Conservation (phyloP, 208 protist species). For the Trypanosoma cruzi region DNA sequence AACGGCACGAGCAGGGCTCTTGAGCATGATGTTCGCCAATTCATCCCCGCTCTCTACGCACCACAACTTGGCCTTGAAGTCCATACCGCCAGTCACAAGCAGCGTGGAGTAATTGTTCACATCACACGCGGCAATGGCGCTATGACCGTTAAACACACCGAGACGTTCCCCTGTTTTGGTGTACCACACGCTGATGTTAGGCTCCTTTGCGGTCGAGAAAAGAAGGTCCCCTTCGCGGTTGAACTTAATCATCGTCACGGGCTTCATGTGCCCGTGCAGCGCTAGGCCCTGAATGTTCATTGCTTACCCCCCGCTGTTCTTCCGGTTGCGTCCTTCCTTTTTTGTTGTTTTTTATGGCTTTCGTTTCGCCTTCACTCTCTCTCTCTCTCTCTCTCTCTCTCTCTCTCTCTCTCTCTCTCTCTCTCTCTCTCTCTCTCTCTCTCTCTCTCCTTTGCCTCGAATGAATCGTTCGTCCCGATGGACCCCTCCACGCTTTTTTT, state of each 20-base stretch:
- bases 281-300: conserved; percentile 69
- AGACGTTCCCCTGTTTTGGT: conserved; percentile 94
- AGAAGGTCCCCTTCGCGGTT: conserved; percentile 98
- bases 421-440: too few relatives aligned
- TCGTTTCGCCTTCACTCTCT: conserved; percentile 5
- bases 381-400: too few relatives aligned
- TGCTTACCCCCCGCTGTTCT: conserved; percentile 9
- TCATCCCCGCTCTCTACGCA: conserved; percentile 92
- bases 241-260: conserved; percentile 95
- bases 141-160: conserved; percentile 96
- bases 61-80: conserved; percentile 85
- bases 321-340: conserved; percentile 14
- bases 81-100: conserved; percentile 77
- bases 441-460: too few relatives aligned
- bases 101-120: conserved; percentile 91
- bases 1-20: conserved; percentile 70
- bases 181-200: conserved; percentile 93
- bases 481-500: too few relatives aligned
- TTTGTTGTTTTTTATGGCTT: conserved; percentile 18
- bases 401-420: too few relatives aligned
- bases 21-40: conserved; percentile 71
- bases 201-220: conserved; percentile 96
- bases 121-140: conserved; percentile 94
- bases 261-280: conserved; percentile 92
- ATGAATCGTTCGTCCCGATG: too few relatives aligned